A percentile compares a stretch with the other conserved stretches of the same genome.
Evolutionary conservation across 1,139 yeast species (phyloP).

Genomic region (Blastobotrys illinoisensis): DNA sequence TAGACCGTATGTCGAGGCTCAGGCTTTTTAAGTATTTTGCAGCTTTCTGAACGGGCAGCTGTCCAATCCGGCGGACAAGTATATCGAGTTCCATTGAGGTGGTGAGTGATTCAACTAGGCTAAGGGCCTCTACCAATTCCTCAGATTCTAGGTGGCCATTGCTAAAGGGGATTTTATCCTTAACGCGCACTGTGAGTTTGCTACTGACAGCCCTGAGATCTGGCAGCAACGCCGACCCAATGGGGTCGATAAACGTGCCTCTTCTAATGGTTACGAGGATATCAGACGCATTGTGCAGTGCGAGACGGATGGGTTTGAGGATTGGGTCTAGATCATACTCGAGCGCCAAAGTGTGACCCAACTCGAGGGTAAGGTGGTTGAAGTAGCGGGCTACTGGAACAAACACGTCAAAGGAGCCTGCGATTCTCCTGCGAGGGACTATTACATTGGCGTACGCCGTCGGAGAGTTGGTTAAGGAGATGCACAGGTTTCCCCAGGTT

Average conservation of each 20-base stretch:
- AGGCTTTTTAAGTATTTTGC: not conserved
- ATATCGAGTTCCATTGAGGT: not conserved
- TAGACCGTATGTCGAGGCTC: not conserved
- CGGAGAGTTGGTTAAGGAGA: not conserved
- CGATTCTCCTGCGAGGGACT: not conserved
- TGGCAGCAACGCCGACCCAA: not conserved
- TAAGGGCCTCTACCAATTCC: not conserved
- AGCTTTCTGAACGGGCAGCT: not conserved
- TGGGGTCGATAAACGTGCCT: not conserved
- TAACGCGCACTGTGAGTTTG: not conserved
- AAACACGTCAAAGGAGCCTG: not conserved
- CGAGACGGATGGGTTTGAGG: not conserved
- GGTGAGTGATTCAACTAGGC: not conserved
- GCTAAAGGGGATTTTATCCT: not conserved
- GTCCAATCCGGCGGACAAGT: not conserved
- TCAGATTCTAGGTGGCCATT: not conserved
- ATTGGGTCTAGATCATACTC: not conserved
- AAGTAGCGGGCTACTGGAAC: not conserved
- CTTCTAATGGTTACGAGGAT: not conserved
- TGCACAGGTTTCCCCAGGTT: not conserved
- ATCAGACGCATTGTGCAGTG: not conserved
- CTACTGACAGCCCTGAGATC: not conserved
- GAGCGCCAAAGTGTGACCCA: not conserved
- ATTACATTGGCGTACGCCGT: not conserved
- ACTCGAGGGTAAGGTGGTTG: not conserved